A percentile compares a stretch with the other conserved stretches of the same genome.
These are phyloP conservation scores for Arthrobotrys sphaeroides DNA, from an alignment of 2,329 filamentous ascomycete genomes.

Conservation along the genomic window DNA sequence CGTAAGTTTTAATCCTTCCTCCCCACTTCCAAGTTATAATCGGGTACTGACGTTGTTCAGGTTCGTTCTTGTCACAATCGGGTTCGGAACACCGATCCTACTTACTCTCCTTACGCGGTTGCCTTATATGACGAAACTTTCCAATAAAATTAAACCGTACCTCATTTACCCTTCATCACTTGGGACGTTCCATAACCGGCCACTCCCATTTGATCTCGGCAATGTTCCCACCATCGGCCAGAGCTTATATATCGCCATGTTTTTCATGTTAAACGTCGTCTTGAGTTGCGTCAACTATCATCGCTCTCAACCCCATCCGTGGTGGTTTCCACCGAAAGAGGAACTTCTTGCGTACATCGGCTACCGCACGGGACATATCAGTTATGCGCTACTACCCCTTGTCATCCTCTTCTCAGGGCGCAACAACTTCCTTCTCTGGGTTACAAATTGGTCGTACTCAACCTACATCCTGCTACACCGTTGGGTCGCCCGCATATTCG, in stretches of 20 bases:
- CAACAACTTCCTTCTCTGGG: conserved; percentile 65
- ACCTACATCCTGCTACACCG: conserved; percentile 66
- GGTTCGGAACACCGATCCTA: conserved; percentile 58
- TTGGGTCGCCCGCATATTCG: conserved; percentile 64
- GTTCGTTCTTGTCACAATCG: conserved; percentile 26
- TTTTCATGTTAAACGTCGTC: conserved; percentile 62
- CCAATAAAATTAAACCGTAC: conserved; percentile 59
- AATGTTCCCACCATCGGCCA: conserved; percentile 64
- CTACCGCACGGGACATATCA: conserved; percentile 62
- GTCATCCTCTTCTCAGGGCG: conserved; percentile 64
- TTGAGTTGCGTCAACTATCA: conserved; percentile 59
- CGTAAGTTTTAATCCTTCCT: conserved; percentile 55
- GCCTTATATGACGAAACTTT: conserved; percentile 57
- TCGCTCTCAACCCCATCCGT: conserved; percentile 12
- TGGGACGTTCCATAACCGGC: conserved; percentile 59
- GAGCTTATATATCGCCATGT: conserved; percentile 62
- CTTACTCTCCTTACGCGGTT: conserved; percentile 57
- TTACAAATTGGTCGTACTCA: conserved; percentile 66
- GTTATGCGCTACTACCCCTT: conserved; percentile 62
- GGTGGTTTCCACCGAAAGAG: conserved; percentile 31
- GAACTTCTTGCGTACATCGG: conserved; percentile 26
- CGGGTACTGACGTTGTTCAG: neutral
- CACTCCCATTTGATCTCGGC: conserved; percentile 60
- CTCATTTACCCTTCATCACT: conserved; percentile 60
- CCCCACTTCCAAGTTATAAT: neutral